These are phyloP conservation scores for Castanea crenata DNA, from an alignment of 306 rosid genomes.

Conservation along the genomic window DNA sequence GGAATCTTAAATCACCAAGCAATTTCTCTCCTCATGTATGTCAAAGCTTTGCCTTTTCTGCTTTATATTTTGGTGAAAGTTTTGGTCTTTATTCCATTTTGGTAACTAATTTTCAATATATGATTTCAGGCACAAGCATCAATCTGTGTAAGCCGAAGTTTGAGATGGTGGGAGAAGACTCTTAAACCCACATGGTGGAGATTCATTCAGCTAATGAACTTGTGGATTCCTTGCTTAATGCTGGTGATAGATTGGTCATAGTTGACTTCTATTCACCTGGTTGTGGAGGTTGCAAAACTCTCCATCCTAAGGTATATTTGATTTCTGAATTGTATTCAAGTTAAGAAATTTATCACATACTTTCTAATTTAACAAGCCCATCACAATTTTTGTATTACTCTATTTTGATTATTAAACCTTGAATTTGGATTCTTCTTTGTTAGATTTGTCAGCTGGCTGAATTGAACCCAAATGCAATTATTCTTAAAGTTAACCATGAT, in stretches of 20 bases:
- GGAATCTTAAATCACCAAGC: constrained; percentile 28
- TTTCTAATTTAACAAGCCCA: background rate
- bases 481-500: constrained; percentile 73
- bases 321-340: background rate
- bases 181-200: constrained; percentile 66
- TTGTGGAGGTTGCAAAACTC: constrained; percentile 92
- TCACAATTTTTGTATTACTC: background rate
- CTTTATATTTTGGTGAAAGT: background rate
- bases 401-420: constrained; percentile 12
- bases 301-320: constrained; percentile 69
- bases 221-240: constrained; percentile 51
- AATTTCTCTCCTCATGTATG: constrained; percentile 46
- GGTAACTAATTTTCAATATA: background rate
- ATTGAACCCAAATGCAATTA: constrained; percentile 46
- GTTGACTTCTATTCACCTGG: constrained; percentile 83
- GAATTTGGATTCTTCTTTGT: background rate
- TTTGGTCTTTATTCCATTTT: background rate
- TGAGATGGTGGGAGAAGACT: constrained; percentile 81
- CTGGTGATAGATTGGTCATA: constrained; percentile 77
- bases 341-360: background rate
- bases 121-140: constrained; percentile 60
- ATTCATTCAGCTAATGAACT: constrained; percentile 70
- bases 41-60: background rate
- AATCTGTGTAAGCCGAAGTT: constrained; percentile 45
- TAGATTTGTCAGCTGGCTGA: constrained; percentile 95